phyloP scores from a whole-genome alignment of 495 filamentous ascomycete species.

The Parmelia sp. region DNA sequence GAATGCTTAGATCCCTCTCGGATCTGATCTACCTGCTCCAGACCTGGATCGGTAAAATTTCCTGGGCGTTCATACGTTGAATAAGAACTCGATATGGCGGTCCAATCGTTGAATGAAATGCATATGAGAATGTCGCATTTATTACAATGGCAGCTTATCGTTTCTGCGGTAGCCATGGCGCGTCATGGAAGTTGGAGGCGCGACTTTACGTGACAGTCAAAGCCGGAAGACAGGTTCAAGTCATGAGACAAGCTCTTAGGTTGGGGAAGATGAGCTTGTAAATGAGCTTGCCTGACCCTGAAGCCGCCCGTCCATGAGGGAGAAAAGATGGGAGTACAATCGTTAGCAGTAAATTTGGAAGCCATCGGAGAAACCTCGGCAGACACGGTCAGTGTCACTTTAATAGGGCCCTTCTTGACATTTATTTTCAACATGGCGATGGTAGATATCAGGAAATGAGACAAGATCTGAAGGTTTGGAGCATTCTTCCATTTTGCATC shows the following conservation, averaged over 20 bases:
- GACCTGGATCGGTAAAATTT: slow-evolving; percentile 1
- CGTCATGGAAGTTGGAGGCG: background rate
- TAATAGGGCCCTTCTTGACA: no score
- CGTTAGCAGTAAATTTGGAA: background rate
- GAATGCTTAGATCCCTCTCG: slow-evolving; percentile 14
- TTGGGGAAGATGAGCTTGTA: background rate
- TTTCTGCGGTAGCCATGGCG: slow-evolving; percentile 10
- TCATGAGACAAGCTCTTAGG: background rate
- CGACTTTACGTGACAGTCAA: background rate
- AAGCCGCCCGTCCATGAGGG: background rate
- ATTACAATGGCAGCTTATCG: slow-evolving; percentile 8
- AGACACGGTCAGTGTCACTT: no score
- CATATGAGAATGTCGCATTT: slow-evolving; percentile 1
- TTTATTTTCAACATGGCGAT: no score
- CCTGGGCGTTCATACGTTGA: background rate
- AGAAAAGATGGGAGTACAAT: background rate
- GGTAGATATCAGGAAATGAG: no score
- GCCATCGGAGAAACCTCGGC: background rate
- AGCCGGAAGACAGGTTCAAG: background rate
- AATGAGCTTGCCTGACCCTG: background rate
- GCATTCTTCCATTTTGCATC: no score
- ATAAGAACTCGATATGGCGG: slow-evolving; percentile 1
- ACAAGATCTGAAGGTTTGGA: no score
- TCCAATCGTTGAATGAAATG: slow-evolving; percentile 8
- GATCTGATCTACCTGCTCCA: slow-evolving; percentile 8